Evolutionary conservation across 768 basidiomycete genomes (phyloP), one percentile per base, ranked within the genome.

Genomic region (Lentinula sp.): DNA sequence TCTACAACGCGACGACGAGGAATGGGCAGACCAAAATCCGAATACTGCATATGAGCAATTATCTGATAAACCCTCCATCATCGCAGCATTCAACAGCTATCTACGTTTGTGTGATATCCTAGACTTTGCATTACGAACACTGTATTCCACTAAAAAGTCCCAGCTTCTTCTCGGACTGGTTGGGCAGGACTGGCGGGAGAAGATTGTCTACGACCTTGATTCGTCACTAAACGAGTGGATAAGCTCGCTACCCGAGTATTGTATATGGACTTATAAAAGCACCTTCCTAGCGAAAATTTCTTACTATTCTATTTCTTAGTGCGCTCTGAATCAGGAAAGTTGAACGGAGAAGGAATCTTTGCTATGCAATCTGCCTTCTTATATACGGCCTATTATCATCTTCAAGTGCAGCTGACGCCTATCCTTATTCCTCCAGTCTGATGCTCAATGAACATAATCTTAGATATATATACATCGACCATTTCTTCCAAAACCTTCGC

Each of bases 1-100:
- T 0, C 66, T 80, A 1, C 78, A 79, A 46, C 78, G 81, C 7
- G 83, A 84, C 61, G 84, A 85, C 65, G 83, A 85, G 49, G 85
- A 80, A 56, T 86, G 84, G 84, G 53, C 59, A 31, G 31, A 60
- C 28, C 4, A 18, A 16, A 37, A 63, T 51, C 32, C 18, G 10
- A 32, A n/a, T 46, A 3, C 61, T n/a, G 32, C 21, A 31, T 65
- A 63, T 46, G 32, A 28, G 23, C 64, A 65, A 48, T 59, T 62
- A 6, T 18, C 46, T n/a, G 57, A 43, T 4, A 63, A 50, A 39
- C 59, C 59, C 2, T 57, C 64, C 5, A 34, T 57, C 10, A 40
- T 59, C 10, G 23, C 58, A n/a, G 43, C 34, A 11, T 65, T 63
- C 28, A 18, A 42, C 18, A 39, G 53, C 11, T 59, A 52, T 54